A percentile compares a stretch with the other conserved stretches of the same genome.
Conservation (phyloP, 768 basidiomycete species). For the Leccinum boreale region DNA sequence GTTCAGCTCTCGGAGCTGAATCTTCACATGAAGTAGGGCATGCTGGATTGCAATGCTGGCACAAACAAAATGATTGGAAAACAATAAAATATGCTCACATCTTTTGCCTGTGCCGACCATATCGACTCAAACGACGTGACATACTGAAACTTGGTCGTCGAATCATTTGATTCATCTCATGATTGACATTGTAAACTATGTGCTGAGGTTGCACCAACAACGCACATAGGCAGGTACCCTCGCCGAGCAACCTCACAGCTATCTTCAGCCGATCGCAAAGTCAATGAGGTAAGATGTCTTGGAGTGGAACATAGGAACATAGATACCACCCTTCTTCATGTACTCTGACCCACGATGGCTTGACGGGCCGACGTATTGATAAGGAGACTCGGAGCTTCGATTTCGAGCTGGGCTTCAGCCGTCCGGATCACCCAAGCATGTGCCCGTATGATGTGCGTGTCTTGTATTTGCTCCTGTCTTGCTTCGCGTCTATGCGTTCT, state of each 20-base stretch:
- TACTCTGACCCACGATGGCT: slow-evolving; percentile 18
- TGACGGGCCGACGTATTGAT: slow-evolving; percentile 21
- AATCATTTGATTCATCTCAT: too few species aligned
- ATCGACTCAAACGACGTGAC: background rate
- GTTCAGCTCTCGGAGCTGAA: too few species aligned
- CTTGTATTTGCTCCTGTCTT: too few species aligned
- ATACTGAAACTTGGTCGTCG: slow-evolving; percentile 2
- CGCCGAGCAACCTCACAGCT: slow-evolving; percentile 20
- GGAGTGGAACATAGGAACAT: slow-evolving; percentile 23
- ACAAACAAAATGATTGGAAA: too few species aligned
- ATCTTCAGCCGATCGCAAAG: slow-evolving; percentile 14
- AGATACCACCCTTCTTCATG: slow-evolving; percentile 15
- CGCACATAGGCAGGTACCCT: slow-evolving; percentile 23
- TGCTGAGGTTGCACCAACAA: slow-evolving; percentile 26
- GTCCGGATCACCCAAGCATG: too few species aligned
- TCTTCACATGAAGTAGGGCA: too few species aligned
- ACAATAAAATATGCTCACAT: too few species aligned
- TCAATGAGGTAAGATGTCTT: slow-evolving; percentile 17
- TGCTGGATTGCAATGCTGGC: too few species aligned
- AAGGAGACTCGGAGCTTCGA: slow-evolving; percentile 15
- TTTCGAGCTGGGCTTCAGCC: background rate
- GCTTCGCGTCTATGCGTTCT: too few species aligned
- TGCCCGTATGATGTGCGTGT: too few species aligned
- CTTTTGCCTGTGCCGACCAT: too few species aligned
- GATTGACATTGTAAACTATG: slow-evolving; percentile 23